phyloP scores from a whole-genome alignment of 257 asterid species.

The Gentiana straminea region DNA sequence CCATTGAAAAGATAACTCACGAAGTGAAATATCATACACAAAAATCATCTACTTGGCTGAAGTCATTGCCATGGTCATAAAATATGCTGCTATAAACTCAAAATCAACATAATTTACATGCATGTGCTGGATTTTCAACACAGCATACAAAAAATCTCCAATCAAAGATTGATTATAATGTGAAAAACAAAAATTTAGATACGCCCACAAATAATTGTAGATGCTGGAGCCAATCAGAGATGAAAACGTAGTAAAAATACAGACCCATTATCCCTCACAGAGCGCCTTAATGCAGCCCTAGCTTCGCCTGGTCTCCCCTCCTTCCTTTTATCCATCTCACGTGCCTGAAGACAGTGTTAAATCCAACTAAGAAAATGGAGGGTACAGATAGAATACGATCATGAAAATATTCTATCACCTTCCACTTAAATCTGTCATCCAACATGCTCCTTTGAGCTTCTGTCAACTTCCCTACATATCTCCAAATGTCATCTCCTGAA shows the following conservation, averaged over 20 bases:
- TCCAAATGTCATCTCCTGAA: constrained; percentile 97
- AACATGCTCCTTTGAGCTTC: constrained; percentile 99
- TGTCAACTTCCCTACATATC: constrained; percentile 85
- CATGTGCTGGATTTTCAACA: no score
- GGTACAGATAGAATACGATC: constrained; percentile 8
- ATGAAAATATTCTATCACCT: constrained; percentile 31
- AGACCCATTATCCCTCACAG: constrained; percentile 95
- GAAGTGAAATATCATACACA: no score
- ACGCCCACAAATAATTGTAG: no score
- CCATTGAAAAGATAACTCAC: no score
- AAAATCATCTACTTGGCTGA: no score
- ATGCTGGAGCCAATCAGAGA: background rate
- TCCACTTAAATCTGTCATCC: constrained; percentile 98
- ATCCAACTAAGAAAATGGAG: background rate
- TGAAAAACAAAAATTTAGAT: no score
- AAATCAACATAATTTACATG: no score
- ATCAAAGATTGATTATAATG: no score
- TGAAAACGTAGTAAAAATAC: constrained; percentile 2
- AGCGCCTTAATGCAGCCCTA: constrained; percentile 86
- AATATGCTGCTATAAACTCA: no score
- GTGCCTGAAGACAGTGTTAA: constrained; percentile 49
- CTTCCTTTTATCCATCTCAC: constrained; percentile 94
- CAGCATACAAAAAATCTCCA: no score
- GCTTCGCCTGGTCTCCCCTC: constrained; percentile 98
- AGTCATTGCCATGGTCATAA: no score